Evolutionary conservation across 768 basidiomycete species (phyloP), one percentile per base, ranked within the genome.

Genomic region (Tylopilus plumbeoviolaceoides): DNA sequence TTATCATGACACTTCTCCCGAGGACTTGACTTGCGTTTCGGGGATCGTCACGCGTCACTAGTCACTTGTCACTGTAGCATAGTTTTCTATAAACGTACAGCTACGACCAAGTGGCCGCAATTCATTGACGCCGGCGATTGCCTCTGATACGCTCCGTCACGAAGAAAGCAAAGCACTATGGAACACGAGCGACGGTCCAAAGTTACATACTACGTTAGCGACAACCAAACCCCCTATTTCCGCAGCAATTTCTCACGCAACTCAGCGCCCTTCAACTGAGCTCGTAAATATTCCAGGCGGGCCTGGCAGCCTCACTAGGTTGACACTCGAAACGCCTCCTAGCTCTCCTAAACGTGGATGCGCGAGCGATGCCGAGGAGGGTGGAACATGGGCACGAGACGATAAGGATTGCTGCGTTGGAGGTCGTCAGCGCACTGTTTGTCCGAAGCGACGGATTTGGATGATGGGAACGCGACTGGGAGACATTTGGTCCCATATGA

Each of bases 261-360:
- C 71, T 91, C 85, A 2, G 89, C 90, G 18, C 87, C 85, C 70
- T 90, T 91, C 64, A 92, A 65, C 70, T 87, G 86, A 35, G 90
- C 90, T 35, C 86, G 80, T 59, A 92, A 72, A 64, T 88, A 92
- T 57, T 90, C 89, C 63, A 92, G 66, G 43, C 89, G 82, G 33
- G 78, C 79, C 50, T 87, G 52, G 58, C 17, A 60, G 44, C 80
- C 82, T 57, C 77, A 73, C 62, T 49, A 89, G 70, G 64, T 84
- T 88, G 38, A 75, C 59, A 53, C 70, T 75, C 21, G 75, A 75
- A 14, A 70, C 71, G 53, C 75, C 78, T 1, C 69, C 73, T 4
- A 72, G 53, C 40, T 65, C 68, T 47, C 63, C 60, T 4, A 70
- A 62, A 44, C 63, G 68, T 28, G 66, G 52, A 35, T 69, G 66